A percentile compares a stretch with the other conserved stretches of the same genome.
Evolutionary conservation across 176 grass and related monocot species (phyloP).

Genomic region (Leersia perrieri): DNA sequence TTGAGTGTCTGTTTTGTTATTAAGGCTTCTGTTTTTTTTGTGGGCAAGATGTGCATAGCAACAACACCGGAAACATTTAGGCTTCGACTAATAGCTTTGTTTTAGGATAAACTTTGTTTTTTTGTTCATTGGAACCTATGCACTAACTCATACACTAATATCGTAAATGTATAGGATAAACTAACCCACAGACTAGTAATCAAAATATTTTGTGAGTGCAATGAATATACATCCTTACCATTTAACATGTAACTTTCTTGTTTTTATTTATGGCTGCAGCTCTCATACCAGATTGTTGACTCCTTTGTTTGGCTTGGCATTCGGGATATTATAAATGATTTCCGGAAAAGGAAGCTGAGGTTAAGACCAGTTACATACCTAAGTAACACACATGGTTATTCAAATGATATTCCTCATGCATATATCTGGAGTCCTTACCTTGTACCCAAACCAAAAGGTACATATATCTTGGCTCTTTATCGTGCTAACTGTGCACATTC

Average conservation of each 20-base stretch:
- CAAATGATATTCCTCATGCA: conserved; percentile 70
- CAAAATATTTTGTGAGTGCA: not conserved
- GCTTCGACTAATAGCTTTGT: too few species aligned
- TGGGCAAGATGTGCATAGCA: not conserved
- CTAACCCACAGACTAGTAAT: not conserved
- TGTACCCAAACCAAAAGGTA: conserved; percentile 84
- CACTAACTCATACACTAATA: too few species aligned
- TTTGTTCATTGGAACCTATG: too few species aligned
- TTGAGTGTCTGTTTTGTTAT: not conserved
- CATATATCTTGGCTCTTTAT: not conserved
- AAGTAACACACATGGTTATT: conserved; percentile 65
- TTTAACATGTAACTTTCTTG: not conserved
- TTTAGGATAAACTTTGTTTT: not conserved
- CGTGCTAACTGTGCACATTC: not conserved
- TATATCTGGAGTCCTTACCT: conserved; percentile 93
- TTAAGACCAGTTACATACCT: conserved; percentile 79
- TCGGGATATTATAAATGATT: conserved; percentile 83
- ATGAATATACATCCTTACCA: not conserved
- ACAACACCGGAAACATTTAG: too few species aligned
- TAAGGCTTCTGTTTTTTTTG: not conserved
- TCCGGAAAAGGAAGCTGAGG: conserved; percentile 71
- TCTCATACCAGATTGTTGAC: conserved; percentile 85
- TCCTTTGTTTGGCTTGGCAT: conserved; percentile 91
- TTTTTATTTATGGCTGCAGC: conserved; percentile 49
- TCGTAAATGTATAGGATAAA: too few species aligned